Evolutionary conservation across 2,329 filamentous ascomycete genomes (phyloP).

Genomic region (Lasiodiplodia sp.): DNA sequence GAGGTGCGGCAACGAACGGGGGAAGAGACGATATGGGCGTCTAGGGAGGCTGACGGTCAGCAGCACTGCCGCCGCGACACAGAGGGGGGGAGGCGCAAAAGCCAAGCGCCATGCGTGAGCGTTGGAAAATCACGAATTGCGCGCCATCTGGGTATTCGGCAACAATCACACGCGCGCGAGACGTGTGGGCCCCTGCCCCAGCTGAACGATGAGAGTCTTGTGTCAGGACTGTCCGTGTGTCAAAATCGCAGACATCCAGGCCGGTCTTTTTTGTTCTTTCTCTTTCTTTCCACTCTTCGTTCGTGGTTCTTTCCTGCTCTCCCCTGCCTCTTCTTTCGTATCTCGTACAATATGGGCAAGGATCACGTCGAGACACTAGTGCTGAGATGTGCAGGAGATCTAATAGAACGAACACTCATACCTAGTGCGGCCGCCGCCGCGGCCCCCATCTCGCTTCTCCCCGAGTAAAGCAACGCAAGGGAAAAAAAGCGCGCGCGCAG

Average conservation of each 20-base stretch:
- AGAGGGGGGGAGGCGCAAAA: background rate
- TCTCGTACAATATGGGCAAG: background rate
- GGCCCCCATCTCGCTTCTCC: background rate
- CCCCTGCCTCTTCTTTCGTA: background rate
- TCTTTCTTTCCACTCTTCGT: background rate
- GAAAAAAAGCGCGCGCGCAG: background rate
- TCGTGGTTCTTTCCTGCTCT: background rate
- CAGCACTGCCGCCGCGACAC: background rate
- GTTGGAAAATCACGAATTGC: background rate
- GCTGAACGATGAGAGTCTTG: background rate
- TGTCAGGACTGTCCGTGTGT: conserved; percentile 1
- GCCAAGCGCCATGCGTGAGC: background rate
- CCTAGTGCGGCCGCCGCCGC: background rate
- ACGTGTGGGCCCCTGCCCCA: background rate
- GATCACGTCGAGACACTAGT: background rate
- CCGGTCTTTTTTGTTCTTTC: background rate
- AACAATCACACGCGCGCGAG: background rate
- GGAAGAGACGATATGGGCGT: background rate
- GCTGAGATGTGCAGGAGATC: conserved; percentile 4
- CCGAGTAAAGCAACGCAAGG: conserved; percentile 2
- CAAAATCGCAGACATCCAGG: background rate
- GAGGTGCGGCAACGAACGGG: background rate
- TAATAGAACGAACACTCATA: background rate
- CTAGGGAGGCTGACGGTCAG: background rate
- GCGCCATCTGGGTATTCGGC: background rate